A percentile compares a stretch with the other conserved stretches of the same genome.
Conservation (phyloP, 1,284 basidiomycete species). For the Schizopora paradoxa region DNA sequence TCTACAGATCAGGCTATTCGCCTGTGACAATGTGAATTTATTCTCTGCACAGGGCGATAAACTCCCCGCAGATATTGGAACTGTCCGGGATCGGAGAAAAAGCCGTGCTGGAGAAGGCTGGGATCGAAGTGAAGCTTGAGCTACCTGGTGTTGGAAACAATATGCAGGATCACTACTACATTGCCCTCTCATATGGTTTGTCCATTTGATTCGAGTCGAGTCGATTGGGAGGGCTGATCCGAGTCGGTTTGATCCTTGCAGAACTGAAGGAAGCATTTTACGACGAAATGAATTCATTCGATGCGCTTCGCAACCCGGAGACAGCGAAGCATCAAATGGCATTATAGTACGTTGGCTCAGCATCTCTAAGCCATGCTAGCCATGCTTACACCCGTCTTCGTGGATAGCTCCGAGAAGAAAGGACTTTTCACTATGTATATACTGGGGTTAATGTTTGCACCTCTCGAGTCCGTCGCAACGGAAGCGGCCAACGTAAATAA, state of each 20-base stretch:
- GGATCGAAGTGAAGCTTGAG: conserved; percentile 34
- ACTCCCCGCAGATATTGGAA: conserved; percentile 44
- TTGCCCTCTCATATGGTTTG: background rate
- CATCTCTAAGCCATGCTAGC: background rate
- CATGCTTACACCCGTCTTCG: too few relatives aligned
- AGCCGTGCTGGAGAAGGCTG: conserved; percentile 34
- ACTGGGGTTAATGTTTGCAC: background rate
- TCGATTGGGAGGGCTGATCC: background rate
- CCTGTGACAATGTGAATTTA: background rate
- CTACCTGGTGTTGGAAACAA: conserved; percentile 48
- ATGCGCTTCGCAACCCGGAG: background rate
- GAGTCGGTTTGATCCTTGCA: background rate
- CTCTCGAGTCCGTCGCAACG: background rate
- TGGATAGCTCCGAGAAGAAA: background rate
- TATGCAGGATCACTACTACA: conserved; percentile 40
- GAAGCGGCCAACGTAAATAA: background rate
- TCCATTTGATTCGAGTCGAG: background rate
- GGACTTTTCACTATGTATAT: background rate
- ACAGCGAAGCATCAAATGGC: background rate
- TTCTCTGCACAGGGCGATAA: conserved; percentile 26
- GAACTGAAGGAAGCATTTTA: background rate
- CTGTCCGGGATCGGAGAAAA: conserved; percentile 44
- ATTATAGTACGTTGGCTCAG: conserved; percentile 8
- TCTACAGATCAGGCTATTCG: too few relatives aligned
- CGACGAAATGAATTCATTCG: background rate